phyloP scores from a whole-genome alignment of 352 stramenopile genomes.

The Globisporangium carolinianum region DNA sequence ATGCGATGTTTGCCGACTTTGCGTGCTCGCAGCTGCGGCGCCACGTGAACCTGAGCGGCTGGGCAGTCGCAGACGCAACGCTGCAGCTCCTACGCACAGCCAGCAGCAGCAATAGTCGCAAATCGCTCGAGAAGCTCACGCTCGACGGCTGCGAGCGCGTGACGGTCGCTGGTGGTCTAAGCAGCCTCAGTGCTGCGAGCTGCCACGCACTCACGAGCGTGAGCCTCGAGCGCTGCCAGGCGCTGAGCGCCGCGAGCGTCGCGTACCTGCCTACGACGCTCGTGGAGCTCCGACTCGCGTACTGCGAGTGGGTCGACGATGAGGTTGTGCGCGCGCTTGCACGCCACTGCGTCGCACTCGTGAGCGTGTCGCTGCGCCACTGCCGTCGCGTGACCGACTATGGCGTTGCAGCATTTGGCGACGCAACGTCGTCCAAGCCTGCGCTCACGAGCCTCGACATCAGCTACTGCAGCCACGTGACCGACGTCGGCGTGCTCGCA shows the following conservation, averaged over 20 bases:
- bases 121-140: slow-evolving; percentile 12
- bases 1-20: slow-evolving; percentile 15
- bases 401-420: slow-evolving; percentile 48
- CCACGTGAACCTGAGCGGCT: slow-evolving; percentile 50
- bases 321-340: slow-evolving; percentile 30
- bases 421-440: slow-evolving; percentile 14
- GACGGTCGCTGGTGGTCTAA: slow-evolving; percentile 10
- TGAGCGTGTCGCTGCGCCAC: slow-evolving; percentile 26
- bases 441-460: slow-evolving; percentile 45
- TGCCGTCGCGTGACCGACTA: slow-evolving; percentile 67
- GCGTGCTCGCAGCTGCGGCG: slow-evolving; percentile 17
- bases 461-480: slow-evolving; percentile 44
- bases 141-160: slow-evolving; percentile 23
- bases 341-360: slow-evolving; percentile 27
- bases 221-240: slow-evolving; percentile 17
- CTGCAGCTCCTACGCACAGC: slow-evolving; percentile 22
- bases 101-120: not conserved
- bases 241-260: slow-evolving; percentile 12
- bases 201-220: slow-evolving; percentile 7
- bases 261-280: slow-evolving; percentile 17
- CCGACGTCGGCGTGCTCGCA: slow-evolving; percentile 49
- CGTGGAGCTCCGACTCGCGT: slow-evolving; percentile 42
- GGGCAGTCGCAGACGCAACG: slow-evolving; percentile 35
- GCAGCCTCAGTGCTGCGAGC: not conserved
- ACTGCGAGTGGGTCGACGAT: slow-evolving; percentile 70